Evolutionary conservation across 805 yeast species (phyloP), one percentile per base, ranked within the genome.

Genomic region (Suhomyces sp.): DNA sequence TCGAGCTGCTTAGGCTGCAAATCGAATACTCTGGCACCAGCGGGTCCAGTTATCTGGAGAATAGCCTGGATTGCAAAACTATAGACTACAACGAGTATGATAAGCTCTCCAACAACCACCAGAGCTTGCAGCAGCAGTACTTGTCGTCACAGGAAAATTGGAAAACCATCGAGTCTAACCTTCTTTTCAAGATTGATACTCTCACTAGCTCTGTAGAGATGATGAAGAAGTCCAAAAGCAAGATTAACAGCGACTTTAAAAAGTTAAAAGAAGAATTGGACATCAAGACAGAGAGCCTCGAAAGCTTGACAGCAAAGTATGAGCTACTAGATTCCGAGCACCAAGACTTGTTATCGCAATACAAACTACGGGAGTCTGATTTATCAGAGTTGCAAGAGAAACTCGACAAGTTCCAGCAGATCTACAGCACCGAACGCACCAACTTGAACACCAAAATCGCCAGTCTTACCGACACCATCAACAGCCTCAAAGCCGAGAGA

Each of bases 131-230:
- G 60, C 72, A 81, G 2, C 94, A 91, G 64, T 86, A 88, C 57
- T 79, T 87, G 6, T 78, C 84, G 13, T 87, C 93, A 0, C 86
- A 86, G 51, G 89, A 85, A 56, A 89, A 86, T 64, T 89, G 97
- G 96, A 85, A 86, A 51, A 72, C 83, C 17, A 84, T 90, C 43
- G 97, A 94, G 66, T 79, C 86, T 39, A 75, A 83, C 3, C 74
- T 90, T 53, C 79, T 80, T 52, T 63, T 61, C 46, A 83, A 82
- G 48, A 63, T 80, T 6, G 78, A 73, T 33, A 67, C 65, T 5
- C 57, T 75, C 24, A 51, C 64, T 3, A 43, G 55, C n/a, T 51
- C 67, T 6, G 51, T 71, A 12, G 76, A 73, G 6, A 44, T 57
- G 4, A 35, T 66, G 45, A 72, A 69, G 46, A 68, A 68, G 47